These are phyloP conservation scores for Phytophthora melonis DNA, from an alignment of 352 stramenopile species.

Conservation along the genomic window DNA sequence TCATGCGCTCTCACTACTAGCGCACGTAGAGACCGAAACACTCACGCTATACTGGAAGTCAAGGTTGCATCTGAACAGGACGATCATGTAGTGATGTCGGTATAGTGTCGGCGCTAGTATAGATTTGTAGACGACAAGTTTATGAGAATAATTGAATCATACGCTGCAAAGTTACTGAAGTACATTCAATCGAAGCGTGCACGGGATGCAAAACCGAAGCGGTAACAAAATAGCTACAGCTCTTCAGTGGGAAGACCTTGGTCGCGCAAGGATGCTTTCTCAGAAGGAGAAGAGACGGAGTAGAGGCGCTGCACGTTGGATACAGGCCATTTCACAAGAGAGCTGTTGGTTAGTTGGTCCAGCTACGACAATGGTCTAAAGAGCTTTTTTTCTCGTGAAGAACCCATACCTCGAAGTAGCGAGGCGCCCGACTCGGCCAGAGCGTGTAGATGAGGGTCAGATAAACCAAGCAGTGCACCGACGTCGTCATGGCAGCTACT, in stretches of 20 bases:
- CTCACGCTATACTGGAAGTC: constrained; percentile 69
- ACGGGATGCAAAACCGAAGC: constrained; percentile 1
- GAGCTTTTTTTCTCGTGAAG: not conserved
- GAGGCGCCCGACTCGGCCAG: constrained; percentile 72
- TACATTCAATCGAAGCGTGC: not conserved
- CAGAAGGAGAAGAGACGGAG: constrained; percentile 71
- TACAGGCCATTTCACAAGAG: not conserved
- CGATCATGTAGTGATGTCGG: constrained; percentile 40
- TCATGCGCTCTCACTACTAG: constrained; percentile 49
- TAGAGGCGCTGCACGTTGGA: constrained; percentile 58
- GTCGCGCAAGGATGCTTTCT: constrained; percentile 74
- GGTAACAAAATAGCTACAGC: constrained; percentile 34
- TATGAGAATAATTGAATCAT: not conserved
- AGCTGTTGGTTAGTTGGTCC: not conserved
- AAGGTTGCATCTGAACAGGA: constrained; percentile 51
- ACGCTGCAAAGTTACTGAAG: not conserved
- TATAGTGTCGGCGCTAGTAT: not conserved
- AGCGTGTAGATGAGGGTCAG: constrained; percentile 73
- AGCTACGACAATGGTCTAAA: not conserved
- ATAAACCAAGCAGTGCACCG: constrained; percentile 66
- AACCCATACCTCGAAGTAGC: constrained; percentile 79
- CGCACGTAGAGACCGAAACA: constrained; percentile 51
- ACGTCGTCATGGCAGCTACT: constrained; percentile 62
- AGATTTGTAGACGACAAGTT: not conserved
- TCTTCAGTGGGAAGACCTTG: constrained; percentile 72